Base-by-base conservation (phyloP, 1,284 basidiomycete species). In the Trichosporon sp. region DNA sequence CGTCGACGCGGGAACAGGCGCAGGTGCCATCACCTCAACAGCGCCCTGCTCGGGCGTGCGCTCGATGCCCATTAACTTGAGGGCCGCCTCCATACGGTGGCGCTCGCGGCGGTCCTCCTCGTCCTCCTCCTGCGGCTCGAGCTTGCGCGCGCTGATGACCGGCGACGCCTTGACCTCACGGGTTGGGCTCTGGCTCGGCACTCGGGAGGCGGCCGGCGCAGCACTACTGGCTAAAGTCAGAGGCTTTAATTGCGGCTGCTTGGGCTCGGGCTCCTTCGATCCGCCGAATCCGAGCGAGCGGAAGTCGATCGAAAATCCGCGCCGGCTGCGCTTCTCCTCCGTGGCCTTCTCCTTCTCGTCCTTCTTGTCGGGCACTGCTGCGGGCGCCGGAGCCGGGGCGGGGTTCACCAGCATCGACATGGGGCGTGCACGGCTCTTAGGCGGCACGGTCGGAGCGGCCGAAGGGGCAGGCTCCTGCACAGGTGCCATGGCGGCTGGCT, bases 21-120 rank as follows among this genome's bases (percentile, higher is more conserved):
- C 27, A 18, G 56, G 56, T 15, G 27, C 56, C 56, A 60, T 60
- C 27, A 60, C 27, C 56, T 60, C 56, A 9, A 60, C 56, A 1
- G 56, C 15, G 18, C 47, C 23, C 15, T 34, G 51, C 32, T 56
- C 62, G 35, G 68, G 29, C 18, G 51, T 21, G 25, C 70, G 47
- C 65, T 92, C 89, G 68, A 95, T 91, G 9, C 93, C 93, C 92
- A 95, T 93, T 34, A 95, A 85, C 81, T 93, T 93, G 90, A 95
- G 91, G 12, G 91, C 91, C 12, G 93, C 92, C 75, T 91, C 86
- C 69, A 95, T 84, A 15, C 92, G 88, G 80, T 94, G 92, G 68
- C 93, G 86, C 81, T 95, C 93, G 70, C 87, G 87, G 62, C 88
- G 86, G 76, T 96, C 93, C 69, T 95, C 92, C 65, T 95, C 93